A percentile compares a stretch with the other conserved stretches of the same genome.
phyloP scores from a whole-genome alignment of 495 filamentous ascomycete species.

The Melanomma pulvis-pyrius region DNA sequence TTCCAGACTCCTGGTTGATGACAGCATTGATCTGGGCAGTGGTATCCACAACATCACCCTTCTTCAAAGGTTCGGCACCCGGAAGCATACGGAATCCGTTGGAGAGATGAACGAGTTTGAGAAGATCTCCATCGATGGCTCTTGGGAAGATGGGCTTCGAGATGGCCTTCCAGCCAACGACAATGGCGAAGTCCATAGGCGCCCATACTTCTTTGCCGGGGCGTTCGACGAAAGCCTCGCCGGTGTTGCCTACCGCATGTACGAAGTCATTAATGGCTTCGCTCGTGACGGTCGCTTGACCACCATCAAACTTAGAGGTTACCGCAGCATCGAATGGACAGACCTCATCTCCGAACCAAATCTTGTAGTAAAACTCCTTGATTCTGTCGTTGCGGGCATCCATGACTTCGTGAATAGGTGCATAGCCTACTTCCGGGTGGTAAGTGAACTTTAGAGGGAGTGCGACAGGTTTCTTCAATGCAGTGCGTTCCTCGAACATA shows the following conservation, averaged over 20 bases:
- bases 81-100: constrained; percentile 98
- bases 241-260: constrained; percentile 95
- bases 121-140: constrained; percentile 89
- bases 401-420: constrained; percentile 95
- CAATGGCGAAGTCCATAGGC: constrained; percentile 99
- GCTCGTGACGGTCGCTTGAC: constrained; percentile 78
- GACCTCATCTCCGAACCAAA: constrained; percentile 90
- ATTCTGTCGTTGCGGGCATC: constrained; percentile 90
- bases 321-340: constrained; percentile 83
- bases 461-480: constrained; percentile 72
- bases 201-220: constrained; percentile 93
- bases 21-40: constrained; percentile 97
- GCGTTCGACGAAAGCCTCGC: constrained; percentile 96
- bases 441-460: constrained; percentile 87
- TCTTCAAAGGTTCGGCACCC: constrained; percentile 90
- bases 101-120: constrained; percentile 93
- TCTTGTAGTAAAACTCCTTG: constrained; percentile 95
- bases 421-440: constrained; percentile 90
- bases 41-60: constrained; percentile 88
- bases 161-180: constrained; percentile 98
- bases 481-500: constrained; percentile 88
- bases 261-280: constrained; percentile 97
- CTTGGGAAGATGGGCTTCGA: constrained; percentile 97
- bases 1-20: constrained; percentile 96
- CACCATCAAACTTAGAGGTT: constrained; percentile 85